Evolutionary conservation across 352 stramenopile genomes (phyloP).

Genomic region (Pythium plurisporium): DNA sequence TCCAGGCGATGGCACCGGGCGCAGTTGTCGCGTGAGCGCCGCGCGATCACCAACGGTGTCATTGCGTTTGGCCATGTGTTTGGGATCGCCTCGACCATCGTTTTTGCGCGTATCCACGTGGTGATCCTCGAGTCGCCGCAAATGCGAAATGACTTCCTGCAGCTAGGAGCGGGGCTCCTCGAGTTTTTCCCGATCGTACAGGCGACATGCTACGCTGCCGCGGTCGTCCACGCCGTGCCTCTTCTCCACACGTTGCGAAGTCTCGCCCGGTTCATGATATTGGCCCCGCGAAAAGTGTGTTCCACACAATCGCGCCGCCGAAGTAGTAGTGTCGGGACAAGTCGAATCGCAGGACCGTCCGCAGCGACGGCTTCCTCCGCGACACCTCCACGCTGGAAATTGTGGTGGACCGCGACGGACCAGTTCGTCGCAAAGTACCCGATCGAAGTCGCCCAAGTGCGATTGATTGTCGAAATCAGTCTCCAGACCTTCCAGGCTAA

Average conservation of each 20-base stretch:
- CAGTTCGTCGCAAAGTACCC: background rate
- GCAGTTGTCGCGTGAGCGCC: background rate
- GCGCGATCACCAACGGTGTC: background rate
- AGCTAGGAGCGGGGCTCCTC: background rate
- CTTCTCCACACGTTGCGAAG: background rate
- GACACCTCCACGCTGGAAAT: background rate
- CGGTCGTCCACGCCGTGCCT: background rate
- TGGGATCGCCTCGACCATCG: background rate
- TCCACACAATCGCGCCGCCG: background rate
- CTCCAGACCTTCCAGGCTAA: slow-evolving; percentile 13
- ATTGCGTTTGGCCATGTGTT: background rate
- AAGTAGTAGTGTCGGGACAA: background rate
- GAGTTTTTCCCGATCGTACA: background rate
- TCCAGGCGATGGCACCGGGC: background rate
- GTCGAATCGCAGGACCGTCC: background rate
- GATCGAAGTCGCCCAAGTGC: background rate
- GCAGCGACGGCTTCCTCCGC: background rate
- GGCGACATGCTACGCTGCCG: background rate
- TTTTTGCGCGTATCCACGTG: background rate
- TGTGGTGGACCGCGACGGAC: background rate
- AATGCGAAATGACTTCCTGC: background rate
- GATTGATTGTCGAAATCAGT: slow-evolving; percentile 5
- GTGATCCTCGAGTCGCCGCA: background rate
- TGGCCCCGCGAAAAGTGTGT: background rate
- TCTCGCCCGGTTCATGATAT: background rate